Conservation (phyloP, 768 basidiomycete genomes). For the Jaapia argillacea region DNA sequence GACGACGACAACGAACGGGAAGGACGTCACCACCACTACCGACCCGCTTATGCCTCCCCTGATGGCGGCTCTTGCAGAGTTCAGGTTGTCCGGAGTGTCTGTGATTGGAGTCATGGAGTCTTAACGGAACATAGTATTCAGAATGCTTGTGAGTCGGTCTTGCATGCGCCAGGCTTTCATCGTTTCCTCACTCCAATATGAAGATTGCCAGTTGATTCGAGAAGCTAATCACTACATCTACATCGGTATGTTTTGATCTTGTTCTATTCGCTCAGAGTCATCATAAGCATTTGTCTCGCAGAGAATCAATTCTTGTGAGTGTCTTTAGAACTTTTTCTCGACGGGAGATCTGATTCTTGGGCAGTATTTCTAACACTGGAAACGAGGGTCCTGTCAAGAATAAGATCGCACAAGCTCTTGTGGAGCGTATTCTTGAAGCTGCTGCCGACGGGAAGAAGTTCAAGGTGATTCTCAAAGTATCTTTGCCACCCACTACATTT, state of each 20-base stretch:
- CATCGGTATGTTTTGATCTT: slow-evolving; percentile 63
- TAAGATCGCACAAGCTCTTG: slow-evolving; percentile 72
- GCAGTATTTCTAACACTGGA: slow-evolving; percentile 69
- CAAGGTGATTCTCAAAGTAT: slow-evolving; percentile 44
- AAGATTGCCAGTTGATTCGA: slow-evolving; percentile 70
- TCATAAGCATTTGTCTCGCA: slow-evolving; percentile 12
- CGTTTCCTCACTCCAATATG: neutral
- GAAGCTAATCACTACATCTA: slow-evolving; percentile 87
- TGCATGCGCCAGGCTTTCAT: neutral
- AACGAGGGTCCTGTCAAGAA: slow-evolving; percentile 66
- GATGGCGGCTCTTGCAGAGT: slow-evolving; percentile 52
- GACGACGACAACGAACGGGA: slow-evolving; percentile 29
- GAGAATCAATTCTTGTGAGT: slow-evolving; percentile 87
- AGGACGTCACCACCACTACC: too few species aligned
- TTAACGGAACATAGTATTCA: slow-evolving; percentile 87
- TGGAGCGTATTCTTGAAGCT: slow-evolving; percentile 79
- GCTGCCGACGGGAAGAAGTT: slow-evolving; percentile 63
- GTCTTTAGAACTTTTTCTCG: neutral
- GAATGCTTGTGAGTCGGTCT: slow-evolving; percentile 64
- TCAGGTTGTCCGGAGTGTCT: slow-evolving; percentile 79
- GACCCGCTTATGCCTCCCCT: slow-evolving; percentile 29
- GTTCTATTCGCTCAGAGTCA: slow-evolving; percentile 1
- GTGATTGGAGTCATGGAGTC: slow-evolving; percentile 93
- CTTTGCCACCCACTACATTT: too few species aligned
- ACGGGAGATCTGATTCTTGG: slow-evolving; percentile 5